Evolutionary conservation across 1,284 basidiomycete species (phyloP).

Genomic region (Amylostereum areolatum): DNA sequence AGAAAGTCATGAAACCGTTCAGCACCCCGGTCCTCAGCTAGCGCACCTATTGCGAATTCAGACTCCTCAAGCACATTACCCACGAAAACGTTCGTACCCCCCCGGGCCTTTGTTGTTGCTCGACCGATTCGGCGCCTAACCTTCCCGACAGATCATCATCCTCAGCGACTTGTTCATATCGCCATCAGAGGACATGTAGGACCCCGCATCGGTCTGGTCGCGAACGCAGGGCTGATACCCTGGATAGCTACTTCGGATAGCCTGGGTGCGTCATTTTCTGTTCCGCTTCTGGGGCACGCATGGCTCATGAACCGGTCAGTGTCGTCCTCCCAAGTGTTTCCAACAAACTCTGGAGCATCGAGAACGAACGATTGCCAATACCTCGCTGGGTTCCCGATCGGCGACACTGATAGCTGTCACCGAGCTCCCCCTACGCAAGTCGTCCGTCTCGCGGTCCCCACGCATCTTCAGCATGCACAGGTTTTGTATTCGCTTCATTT

Average conservation of each 20-base stretch:
- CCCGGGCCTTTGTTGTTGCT: neutral
- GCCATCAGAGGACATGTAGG: conserved; percentile 92
- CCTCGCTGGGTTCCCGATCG: too few relatives aligned
- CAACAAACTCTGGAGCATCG: too few relatives aligned
- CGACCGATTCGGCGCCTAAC: conserved; percentile 1
- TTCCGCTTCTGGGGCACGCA: conserved; percentile 73
- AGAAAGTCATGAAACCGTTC: conserved; percentile 99
- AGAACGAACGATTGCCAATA: too few relatives aligned
- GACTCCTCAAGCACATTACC: conserved; percentile 97
- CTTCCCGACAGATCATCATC: conserved; percentile 82
- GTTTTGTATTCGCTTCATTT: too few relatives aligned
- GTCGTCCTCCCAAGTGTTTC: too few relatives aligned
- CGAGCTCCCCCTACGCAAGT: conserved; percentile 98
- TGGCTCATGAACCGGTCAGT: too few relatives aligned
- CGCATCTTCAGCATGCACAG: too few relatives aligned
- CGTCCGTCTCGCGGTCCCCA: too few relatives aligned
- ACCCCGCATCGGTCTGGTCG: conserved; percentile 96
- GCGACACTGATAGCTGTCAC: conserved; percentile 98
- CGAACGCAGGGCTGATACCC: too few relatives aligned
- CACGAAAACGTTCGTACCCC: conserved; percentile 87
- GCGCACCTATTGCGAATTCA: conserved; percentile 96
- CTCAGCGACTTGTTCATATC: conserved; percentile 99
- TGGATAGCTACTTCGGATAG: too few relatives aligned
- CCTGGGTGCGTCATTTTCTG: conserved; percentile 91
- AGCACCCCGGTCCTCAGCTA: conserved; percentile 97